phyloP scores from a whole-genome alignment of 371 early-diverging fungal genomes.

The Mucor plumbeus region DNA sequence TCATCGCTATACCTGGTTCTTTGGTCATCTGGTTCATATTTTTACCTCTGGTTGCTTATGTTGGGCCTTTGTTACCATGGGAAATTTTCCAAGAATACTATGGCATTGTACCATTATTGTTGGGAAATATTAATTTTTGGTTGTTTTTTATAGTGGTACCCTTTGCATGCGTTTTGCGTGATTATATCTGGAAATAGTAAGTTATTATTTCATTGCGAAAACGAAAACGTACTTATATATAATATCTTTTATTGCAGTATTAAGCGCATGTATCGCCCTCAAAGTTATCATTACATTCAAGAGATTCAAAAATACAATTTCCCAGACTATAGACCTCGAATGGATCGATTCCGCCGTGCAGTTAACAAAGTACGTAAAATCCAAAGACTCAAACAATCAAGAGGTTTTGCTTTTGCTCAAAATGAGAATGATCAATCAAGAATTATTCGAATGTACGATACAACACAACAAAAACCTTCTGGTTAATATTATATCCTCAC shows the following conservation, averaged over 20 bases:
- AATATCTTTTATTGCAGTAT: conserved; percentile 38
- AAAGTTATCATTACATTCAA: conserved; percentile 93
- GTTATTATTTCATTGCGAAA: conserved; percentile 31
- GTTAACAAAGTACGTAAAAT: conserved; percentile 94
- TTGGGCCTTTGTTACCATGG: conserved; percentile 70
- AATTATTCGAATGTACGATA: conserved; percentile 95
- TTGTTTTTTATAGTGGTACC: conserved; percentile 84
- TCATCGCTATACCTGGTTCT: conserved; percentile 81
- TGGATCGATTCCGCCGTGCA: conserved; percentile 96
- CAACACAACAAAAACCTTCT: conserved; percentile 87
- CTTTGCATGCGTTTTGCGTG: conserved; percentile 76
- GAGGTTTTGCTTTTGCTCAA: conserved; percentile 98
- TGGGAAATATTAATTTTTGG: conserved; percentile 85
- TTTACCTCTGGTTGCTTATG: conserved; percentile 82
- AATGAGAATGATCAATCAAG: conserved; percentile 94
- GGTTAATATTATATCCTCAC: conserved; percentile 53
- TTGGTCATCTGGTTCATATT: conserved; percentile 88
- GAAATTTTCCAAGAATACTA: conserved; percentile 82
- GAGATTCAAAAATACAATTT: conserved; percentile 98
- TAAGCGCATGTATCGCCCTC: conserved; percentile 82
- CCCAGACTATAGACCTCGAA: conserved; percentile 94
- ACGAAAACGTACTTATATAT: too few relatives aligned
- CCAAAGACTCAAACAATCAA: conserved; percentile 87
- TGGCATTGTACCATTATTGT: conserved; percentile 75
- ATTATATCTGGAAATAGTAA: conserved; percentile 93